A percentile compares a stretch with the other conserved stretches of the same genome.
phyloP scores from a whole-genome alignment of 768 basidiomycete genomes.

The Phanerodontia chrysosporium region DNA sequence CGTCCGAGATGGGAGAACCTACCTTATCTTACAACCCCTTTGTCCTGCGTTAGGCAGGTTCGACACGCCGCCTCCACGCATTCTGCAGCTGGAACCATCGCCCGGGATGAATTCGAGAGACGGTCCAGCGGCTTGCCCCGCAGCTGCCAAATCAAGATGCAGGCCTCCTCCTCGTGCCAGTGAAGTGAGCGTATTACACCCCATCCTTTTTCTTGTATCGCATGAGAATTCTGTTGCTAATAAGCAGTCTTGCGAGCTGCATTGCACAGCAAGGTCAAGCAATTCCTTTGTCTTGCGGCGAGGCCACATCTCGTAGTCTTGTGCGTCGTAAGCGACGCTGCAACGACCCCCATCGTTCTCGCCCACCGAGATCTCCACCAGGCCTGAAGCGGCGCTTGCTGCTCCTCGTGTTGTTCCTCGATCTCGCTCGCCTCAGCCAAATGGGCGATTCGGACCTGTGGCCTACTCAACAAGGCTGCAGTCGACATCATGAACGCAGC shows the following conservation, averaged over 20 bases:
- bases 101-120: constrained; percentile 44
- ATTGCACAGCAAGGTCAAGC: neutral
- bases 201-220: constrained; percentile 8
- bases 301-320: constrained; percentile 10
- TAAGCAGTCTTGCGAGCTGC: neutral
- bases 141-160: constrained; percentile 51
- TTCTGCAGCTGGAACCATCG: constrained; percentile 56
- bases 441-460: constrained; percentile 54
- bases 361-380: constrained; percentile 28
- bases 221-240: neutral
- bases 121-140: constrained; percentile 48
- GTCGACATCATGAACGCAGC: constrained; percentile 50
- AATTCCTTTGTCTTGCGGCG: constrained; percentile 11
- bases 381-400: constrained; percentile 41
- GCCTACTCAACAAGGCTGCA: constrained; percentile 68
- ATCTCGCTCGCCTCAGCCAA: constrained; percentile 58
- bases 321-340: constrained; percentile 12
- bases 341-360: constrained; percentile 20
- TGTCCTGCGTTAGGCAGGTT: constrained; percentile 52
- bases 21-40: constrained; percentile 50
- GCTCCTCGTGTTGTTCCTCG: constrained; percentile 62
- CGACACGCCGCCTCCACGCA: constrained; percentile 66
- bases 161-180: constrained; percentile 15
- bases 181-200: constrained; percentile 9
- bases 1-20: constrained; percentile 25